These are phyloP conservation scores for Fusarium piperis DNA, from an alignment of 2,329 filamentous ascomycete species.

Conservation along the genomic window DNA sequence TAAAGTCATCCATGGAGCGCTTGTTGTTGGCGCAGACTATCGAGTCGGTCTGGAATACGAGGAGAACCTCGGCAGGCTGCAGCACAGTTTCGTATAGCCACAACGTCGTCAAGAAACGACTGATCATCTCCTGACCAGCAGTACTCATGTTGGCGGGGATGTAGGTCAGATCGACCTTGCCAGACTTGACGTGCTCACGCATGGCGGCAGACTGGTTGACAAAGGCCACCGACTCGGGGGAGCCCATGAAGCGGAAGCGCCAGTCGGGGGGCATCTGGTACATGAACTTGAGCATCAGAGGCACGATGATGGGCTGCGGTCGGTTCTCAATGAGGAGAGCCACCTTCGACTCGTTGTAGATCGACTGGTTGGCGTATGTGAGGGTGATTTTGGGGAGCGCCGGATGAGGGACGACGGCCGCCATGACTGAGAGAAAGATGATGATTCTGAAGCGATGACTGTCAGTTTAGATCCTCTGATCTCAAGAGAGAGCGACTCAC, in stretches of 20 bases:
- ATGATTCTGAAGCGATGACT: not conserved
- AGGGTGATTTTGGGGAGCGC: not conserved
- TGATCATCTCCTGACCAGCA: conserved; percentile 61
- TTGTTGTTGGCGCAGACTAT: conserved; percentile 64
- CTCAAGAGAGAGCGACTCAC: not conserved
- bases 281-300: conserved; percentile 2
- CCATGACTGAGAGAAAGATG: not conserved
- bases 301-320: not conserved
- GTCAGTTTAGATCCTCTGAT: not conserved
- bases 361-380: conserved; percentile 1
- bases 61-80: conserved; percentile 61
- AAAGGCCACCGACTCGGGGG: not conserved
- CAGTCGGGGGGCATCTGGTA: not conserved
- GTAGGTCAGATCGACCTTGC: conserved; percentile 61
- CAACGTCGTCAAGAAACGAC: conserved; percentile 60
- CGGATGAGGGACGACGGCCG: not conserved
- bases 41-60: conserved; percentile 65
- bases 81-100: conserved; percentile 63
- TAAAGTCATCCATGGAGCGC: conserved; percentile 58
- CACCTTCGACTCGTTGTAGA: conserved; percentile 1
- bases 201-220: conserved; percentile 59
- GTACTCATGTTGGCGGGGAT: conserved; percentile 64
- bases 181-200: conserved; percentile 52
- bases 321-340: conserved; percentile 3
- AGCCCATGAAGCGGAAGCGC: conserved; percentile 3